Evolutionary conservation across 129 eudicot genomes (phyloP).

Genomic region (Saposhnikovia divaricata): DNA sequence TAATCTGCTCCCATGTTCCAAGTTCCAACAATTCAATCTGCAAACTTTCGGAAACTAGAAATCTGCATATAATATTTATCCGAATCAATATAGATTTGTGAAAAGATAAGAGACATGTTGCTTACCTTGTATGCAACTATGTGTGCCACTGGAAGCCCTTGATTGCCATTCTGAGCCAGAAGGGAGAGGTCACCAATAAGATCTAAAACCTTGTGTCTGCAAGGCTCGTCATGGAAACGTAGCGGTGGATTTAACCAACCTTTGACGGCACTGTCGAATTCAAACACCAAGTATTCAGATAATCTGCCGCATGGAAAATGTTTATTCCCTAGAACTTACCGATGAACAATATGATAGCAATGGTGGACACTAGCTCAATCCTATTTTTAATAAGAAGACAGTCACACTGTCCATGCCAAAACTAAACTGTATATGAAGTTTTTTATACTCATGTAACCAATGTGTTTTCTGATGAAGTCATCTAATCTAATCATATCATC

Average conservation of each 20-base stretch:
- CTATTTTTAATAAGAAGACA: not conserved
- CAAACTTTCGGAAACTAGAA: not conserved
- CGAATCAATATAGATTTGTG: not conserved
- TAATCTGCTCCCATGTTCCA: not conserved
- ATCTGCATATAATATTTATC: not conserved
- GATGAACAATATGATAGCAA: no score
- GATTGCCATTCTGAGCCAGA: slow-evolving; percentile 73
- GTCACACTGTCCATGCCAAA: not conserved
- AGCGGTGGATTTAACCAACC: slow-evolving; percentile 90
- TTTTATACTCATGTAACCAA: not conserved
- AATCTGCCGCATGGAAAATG: no score
- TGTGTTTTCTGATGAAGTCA: not conserved
- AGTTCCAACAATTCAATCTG: not conserved
- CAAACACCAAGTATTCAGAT: not conserved
- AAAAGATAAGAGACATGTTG: not conserved
- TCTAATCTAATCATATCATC: not conserved
- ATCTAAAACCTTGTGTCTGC: slow-evolving; percentile 90
- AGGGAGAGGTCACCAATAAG: slow-evolving; percentile 88
- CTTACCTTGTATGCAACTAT: slow-evolving; percentile 72
- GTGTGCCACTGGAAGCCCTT: slow-evolving; percentile 82
- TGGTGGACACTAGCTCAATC: not conserved
- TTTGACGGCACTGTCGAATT: slow-evolving; percentile 36
- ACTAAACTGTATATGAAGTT: not conserved
- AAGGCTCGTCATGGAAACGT: slow-evolving; percentile 71
- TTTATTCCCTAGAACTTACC: no score